Evolutionary conservation across 1,139 yeast species (phyloP).

Genomic region (Saccharomyces hybrid): DNA sequence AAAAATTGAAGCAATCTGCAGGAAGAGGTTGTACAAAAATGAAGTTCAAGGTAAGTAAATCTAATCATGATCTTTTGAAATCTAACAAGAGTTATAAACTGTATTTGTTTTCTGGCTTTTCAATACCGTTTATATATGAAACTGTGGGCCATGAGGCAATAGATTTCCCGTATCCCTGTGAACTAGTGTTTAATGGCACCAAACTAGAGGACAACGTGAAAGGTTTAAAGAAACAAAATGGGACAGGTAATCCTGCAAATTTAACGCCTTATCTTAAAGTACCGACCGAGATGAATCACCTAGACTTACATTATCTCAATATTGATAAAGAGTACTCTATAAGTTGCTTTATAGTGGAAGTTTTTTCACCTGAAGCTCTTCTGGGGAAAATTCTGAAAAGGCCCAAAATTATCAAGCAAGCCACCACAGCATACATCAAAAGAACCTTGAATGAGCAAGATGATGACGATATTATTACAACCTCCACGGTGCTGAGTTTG

Average conservation of each 20-base stretch:
- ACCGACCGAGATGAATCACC: slow-evolving; percentile 31
- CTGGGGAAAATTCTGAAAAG: slow-evolving; percentile 25
- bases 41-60: slow-evolving; percentile 34
- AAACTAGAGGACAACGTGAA: slow-evolving; percentile 42
- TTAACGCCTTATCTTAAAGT: slow-evolving; percentile 36
- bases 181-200: slow-evolving; percentile 42
- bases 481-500: slow-evolving; percentile 44
- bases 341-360: slow-evolving; percentile 44
- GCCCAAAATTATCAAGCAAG: slow-evolving; percentile 38
- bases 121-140: slow-evolving; percentile 28
- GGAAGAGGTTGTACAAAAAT: slow-evolving; percentile 36
- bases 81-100: slow-evolving; percentile 30
- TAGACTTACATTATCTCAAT: slow-evolving; percentile 45
- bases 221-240: slow-evolving; percentile 52
- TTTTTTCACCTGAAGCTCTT: slow-evolving; percentile 34
- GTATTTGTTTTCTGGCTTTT: slow-evolving; percentile 37
- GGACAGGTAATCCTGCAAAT: slow-evolving; percentile 57
- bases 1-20: slow-evolving; percentile 27
- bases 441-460: slow-evolving; percentile 33
- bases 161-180: slow-evolving; percentile 51
- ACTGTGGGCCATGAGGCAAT: slow-evolving; percentile 33
- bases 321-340: slow-evolving; percentile 37
- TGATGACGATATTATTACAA: slow-evolving; percentile 43
- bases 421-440: slow-evolving; percentile 37
- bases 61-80: slow-evolving; percentile 31